Percentiles rank a stretch among this genome's conserved stretches.
Evolutionary conservation across 345 rosid species (phyloP).

Genomic region (Gossypium turneri): DNA sequence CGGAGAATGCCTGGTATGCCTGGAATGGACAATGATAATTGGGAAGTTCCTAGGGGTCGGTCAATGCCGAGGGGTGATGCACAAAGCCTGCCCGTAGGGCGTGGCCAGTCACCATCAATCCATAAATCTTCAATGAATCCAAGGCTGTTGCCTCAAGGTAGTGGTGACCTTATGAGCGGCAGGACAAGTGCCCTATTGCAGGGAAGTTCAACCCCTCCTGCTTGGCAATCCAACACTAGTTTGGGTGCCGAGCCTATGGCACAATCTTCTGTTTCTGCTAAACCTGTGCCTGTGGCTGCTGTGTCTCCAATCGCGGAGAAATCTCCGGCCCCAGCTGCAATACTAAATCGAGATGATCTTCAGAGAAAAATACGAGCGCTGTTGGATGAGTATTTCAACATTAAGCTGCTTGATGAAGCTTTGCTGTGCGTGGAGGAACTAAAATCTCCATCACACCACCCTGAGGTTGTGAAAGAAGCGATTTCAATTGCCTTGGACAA

Average conservation of each 20-base stretch:
- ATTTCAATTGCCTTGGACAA: slow-evolving; percentile 65
- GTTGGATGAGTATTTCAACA: slow-evolving; percentile 66
- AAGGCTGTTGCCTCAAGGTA: slow-evolving; percentile 42
- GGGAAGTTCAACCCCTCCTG: slow-evolving; percentile 38
- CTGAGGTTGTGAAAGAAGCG: slow-evolving; percentile 26
- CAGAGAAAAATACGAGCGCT: slow-evolving; percentile 54
- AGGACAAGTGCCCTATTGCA: slow-evolving; percentile 76
- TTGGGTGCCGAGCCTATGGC: slow-evolving; percentile 28
- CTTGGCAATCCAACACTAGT: slow-evolving; percentile 22
- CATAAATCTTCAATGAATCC: slow-evolving; percentile 51
- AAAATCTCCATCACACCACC: not conserved
- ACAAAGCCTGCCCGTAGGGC: slow-evolving; percentile 35
- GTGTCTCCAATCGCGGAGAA: slow-evolving; percentile 21
- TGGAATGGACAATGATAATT: slow-evolving; percentile 1
- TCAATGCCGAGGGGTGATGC: slow-evolving; percentile 54
- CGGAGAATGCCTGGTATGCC: slow-evolving; percentile 5
- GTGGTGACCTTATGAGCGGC: slow-evolving; percentile 54
- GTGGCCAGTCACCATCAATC: slow-evolving; percentile 36
- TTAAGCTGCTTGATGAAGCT: slow-evolving; percentile 62
- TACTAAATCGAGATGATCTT: slow-evolving; percentile 39
- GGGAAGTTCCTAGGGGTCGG: not conserved
- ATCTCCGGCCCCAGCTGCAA: slow-evolving; percentile 27
- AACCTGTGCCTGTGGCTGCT: slow-evolving; percentile 20
- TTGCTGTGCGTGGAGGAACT: slow-evolving; percentile 34
- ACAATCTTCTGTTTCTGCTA: slow-evolving; percentile 26